phyloP scores from a whole-genome alignment of 1,284 basidiomycete species.

The Phellopilus nigrolimitatus region DNA sequence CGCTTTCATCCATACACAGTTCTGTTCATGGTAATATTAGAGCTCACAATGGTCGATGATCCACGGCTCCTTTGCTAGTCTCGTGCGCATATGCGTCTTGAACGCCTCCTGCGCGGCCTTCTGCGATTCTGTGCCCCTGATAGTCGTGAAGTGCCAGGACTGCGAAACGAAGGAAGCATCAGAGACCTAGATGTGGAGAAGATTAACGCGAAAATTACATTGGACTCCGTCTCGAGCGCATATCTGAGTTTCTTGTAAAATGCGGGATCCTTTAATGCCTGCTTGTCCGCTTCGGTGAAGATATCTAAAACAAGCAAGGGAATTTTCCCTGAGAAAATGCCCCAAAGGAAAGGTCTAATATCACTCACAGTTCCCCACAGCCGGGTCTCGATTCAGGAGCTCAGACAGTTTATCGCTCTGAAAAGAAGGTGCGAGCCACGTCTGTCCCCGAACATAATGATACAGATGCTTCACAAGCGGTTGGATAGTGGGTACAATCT shows the following conservation, averaged over 20 bases:
- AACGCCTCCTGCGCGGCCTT: too few relatives aligned
- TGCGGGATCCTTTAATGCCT: conserved; percentile 48
- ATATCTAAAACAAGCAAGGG: too few relatives aligned
- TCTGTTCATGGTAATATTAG: background rate
- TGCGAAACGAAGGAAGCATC: too few relatives aligned
- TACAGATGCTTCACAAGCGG: too few relatives aligned
- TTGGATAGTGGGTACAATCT: too few relatives aligned
- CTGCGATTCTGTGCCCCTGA: conserved; percentile 41
- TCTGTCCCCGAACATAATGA: conserved; percentile 57
- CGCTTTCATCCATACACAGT: background rate
- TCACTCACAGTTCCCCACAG: conserved; percentile 29
- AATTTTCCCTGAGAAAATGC: too few relatives aligned
- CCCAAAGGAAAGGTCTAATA: conserved; percentile 2
- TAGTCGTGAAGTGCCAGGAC: conserved; percentile 42
- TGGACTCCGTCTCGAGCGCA: conserved; percentile 46
- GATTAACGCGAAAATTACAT: conserved; percentile 33
- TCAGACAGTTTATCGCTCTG: conserved; percentile 35
- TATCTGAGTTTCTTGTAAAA: conserved; percentile 48
- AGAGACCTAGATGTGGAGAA: background rate
- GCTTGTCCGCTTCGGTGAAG: too few relatives aligned
- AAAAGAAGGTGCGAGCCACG: conserved; percentile 54
- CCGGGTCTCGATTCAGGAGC: conserved; percentile 35
- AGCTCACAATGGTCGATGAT: conserved; percentile 50
- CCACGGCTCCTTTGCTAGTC: too few relatives aligned
- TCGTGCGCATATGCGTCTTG: too few relatives aligned